These are phyloP conservation scores for Penicillium paneum DNA, from an alignment of 2,329 filamentous ascomycete species.

Conservation along the genomic window DNA sequence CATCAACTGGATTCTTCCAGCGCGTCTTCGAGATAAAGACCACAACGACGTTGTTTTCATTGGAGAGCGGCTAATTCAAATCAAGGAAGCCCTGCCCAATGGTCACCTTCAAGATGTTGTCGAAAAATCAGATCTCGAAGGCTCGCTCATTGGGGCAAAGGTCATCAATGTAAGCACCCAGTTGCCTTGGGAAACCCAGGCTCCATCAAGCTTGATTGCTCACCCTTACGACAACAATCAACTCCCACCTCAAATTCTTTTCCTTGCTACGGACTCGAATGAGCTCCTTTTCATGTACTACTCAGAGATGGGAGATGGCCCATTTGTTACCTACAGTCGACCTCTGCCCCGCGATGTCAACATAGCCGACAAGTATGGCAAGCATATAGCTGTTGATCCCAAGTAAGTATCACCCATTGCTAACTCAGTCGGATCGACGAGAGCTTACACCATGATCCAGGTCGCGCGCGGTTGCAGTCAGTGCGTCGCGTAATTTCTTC, in stretches of 20 bases:
- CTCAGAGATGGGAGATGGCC: conserved; percentile 43
- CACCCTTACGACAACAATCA: conserved; percentile 12
- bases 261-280: conserved; percentile 70
- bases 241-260: conserved; percentile 74
- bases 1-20: conserved; percentile 73
- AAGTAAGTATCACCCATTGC: conserved; percentile 49
- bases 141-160: conserved; percentile 72
- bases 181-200: conserved; percentile 34
- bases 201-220: conserved; percentile 17
- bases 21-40: conserved; percentile 65
- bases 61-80: conserved; percentile 75
- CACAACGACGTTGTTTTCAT: conserved; percentile 84
- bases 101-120: conserved; percentile 71
- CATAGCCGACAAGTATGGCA: conserved; percentile 55
- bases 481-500: conserved; percentile 67
- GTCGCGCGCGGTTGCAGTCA: conserved; percentile 62
- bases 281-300: conserved; percentile 76
- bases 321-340: conserved; percentile 61
- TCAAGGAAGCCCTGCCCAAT: conserved; percentile 66
- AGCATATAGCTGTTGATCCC: conserved; percentile 75
- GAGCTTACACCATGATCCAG: conserved; percentile 22
- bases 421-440: neutral
- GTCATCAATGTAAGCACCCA: conserved; percentile 63
- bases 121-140: conserved; percentile 74
- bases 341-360: conserved; percentile 57